Conservation (phyloP, 2,329 filamentous ascomycete species). For the Claviceps sp. region DNA sequence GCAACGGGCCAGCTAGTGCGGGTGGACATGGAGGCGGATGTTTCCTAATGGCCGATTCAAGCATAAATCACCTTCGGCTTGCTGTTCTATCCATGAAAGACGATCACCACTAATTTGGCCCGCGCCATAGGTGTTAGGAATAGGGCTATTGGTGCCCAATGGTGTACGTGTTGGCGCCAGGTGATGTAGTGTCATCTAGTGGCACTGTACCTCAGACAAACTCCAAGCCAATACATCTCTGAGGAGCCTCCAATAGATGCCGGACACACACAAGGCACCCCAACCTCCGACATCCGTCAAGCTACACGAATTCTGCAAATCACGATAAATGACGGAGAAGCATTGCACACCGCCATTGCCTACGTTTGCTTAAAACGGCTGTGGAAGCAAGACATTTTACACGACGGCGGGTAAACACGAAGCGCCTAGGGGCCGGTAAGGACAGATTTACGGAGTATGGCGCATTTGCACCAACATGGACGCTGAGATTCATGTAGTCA, state of each 20-base stretch:
- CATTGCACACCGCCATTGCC: background rate
- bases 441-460: background rate
- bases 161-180: conserved; percentile 3
- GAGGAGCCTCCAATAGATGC: background rate
- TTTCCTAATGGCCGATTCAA: background rate
- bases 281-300: background rate
- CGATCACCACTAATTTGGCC: background rate
- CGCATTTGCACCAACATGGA: background rate
- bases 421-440: background rate
- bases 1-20: background rate
- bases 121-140: background rate
- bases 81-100: background rate
- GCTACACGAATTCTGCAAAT: conserved; percentile 2
- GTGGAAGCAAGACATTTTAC: background rate
- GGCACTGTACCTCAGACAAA: background rate
- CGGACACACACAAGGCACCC: background rate
- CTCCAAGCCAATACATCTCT: conserved; percentile 1
- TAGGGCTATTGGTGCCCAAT: conserved; percentile 1
- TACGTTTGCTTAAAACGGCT: background rate
- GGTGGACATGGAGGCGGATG: background rate
- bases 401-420: background rate
- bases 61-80: background rate
- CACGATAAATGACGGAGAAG: background rate
- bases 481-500: background rate
- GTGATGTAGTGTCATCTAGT: background rate